phyloP scores from a whole-genome alignment of 2,329 filamentous ascomycete species.

The Rasamsonia emersonii region DNA sequence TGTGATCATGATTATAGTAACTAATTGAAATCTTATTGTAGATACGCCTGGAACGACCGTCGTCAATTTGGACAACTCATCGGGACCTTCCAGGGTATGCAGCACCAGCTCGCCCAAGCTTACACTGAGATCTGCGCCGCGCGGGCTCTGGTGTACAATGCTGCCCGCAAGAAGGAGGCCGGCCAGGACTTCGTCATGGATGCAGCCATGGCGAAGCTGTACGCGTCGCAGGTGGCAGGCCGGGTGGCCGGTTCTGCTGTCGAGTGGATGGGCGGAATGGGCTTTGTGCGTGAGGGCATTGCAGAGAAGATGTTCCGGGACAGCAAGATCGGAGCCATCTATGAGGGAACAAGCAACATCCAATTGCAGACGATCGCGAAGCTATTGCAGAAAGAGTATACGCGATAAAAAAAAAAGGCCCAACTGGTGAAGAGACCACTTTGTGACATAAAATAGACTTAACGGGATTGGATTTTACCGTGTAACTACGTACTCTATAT shows the following conservation, averaged over 20 bases:
- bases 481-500: no score
- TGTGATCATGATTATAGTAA: background rate
- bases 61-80: constrained; percentile 92
- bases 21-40: constrained; percentile 18
- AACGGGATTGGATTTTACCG: no score
- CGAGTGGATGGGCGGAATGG: constrained; percentile 99
- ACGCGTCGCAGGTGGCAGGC: constrained; percentile 84
- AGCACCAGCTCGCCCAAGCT: constrained; percentile 94
- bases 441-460: no score
- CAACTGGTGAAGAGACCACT: no score
- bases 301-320: constrained; percentile 98
- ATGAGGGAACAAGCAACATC: constrained; percentile 71
- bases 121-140: constrained; percentile 91
- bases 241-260: constrained; percentile 77
- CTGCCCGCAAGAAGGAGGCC: constrained; percentile 94
- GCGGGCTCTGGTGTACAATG: constrained; percentile 88
- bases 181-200: constrained; percentile 92
- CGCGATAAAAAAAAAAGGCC: constrained; percentile 44
- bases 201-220: constrained; percentile 97
- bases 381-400: constrained; percentile 61
- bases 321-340: constrained; percentile 97
- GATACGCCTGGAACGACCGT: constrained; percentile 96
- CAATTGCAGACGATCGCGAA: constrained; percentile 64
- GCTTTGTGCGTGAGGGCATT: constrained; percentile 89
- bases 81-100: constrained; percentile 98